Base-by-base conservation (phyloP, 2,329 filamentous ascomycete species). In the Colletotrichum kahawae region DNA sequence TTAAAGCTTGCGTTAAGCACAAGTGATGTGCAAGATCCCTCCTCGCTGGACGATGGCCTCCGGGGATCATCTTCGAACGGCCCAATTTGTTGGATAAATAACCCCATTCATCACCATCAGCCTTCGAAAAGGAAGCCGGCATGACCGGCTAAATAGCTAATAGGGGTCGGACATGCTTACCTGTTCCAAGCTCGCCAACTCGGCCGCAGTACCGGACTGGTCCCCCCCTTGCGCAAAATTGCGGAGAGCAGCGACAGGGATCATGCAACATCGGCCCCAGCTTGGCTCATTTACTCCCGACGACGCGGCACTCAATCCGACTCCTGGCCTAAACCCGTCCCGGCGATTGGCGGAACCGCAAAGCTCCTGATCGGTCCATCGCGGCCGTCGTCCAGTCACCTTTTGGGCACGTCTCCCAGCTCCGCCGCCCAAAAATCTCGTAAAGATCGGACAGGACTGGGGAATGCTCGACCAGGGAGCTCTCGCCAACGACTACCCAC, bases 201-300 rank as follows among this genome's bases (percentile, higher is more conserved):
- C 67, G 71, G 67, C 60, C 67, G 68, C 68, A 56, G 24, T 54
- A 38, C 33, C 67, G 54, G 67, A 24, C 36, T 48, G 14, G 16
- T 34, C 27, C 14, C 10, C 68, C 68, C 69, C 43, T 51, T 21
- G 43, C 43, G n/a, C 43, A 51, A 43, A 36, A 75, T 72, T 75
- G 63, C 69, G 57, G 73, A 68, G 72, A 63, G 57, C 18, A 54
- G 18, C 7, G 34, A 51, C 73, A 75, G 31, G 73, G 73, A 75
- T 75, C 36, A 36, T 73, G 73, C 69, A 72, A 73, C 73, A 54
- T 56, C 56, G 63, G 34, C 57, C 27, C 73, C 73, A 31, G 69
- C 73, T 36, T 67, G 63, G 27, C 21, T 68, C 56, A 75, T 68
- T 72, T 68, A 72, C 69, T 31, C 63, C 69, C 73, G 70, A 72